Evolutionary conservation across 139 green algal species (phyloP), one percentile per base, ranked within the genome.

Genomic region (Nannochloris sp.): DNA sequence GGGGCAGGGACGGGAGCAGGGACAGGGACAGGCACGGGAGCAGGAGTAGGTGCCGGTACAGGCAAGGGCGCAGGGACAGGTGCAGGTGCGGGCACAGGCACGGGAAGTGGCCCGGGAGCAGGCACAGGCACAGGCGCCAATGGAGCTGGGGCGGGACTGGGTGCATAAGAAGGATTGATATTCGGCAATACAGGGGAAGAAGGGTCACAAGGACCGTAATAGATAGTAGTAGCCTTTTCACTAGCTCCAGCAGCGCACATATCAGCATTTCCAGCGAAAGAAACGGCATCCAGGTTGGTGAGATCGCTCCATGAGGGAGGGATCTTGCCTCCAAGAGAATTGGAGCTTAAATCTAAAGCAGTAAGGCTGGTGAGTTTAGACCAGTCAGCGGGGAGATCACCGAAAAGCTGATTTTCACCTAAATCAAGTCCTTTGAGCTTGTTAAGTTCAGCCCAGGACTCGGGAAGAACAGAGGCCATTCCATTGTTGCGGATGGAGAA

Each of bases 361-460:
- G 72, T 25, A 32, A 80, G 54, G n/a, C 64, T 57, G 19, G 2
- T 35, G 38, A 80, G 44, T 9, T 39, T 44, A 42, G 45, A 53
- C 72, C 72, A 80, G n/a, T 44, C 34, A 4, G 53, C 14, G 2
- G 72, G 72, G 19, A 80, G 53, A 24, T 51, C 24, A 6, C 67
- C 67, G 12, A 33, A 46, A 13, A 78, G 19, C 9, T 54, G 5
- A 47, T 78, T 78, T 57, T 61, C 54, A 25, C 31, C 44, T 29
- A 78, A 35, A 60, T 78, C 71, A 24, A 78, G 55, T 9, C 71
- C 71, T 38, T 64, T 46, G 23, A 78, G 46, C 25, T 53, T 56
- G 9, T 37, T 9, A 45, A 78, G 36, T n/a, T 6, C 30, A 24
- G 32, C 38, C 71, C 71, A 78, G 24, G 31, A 51, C 5, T 19